These are phyloP conservation scores for Athelia sp. DNA, from an alignment of 1,284 basidiomycete species.

Conservation along the genomic window DNA sequence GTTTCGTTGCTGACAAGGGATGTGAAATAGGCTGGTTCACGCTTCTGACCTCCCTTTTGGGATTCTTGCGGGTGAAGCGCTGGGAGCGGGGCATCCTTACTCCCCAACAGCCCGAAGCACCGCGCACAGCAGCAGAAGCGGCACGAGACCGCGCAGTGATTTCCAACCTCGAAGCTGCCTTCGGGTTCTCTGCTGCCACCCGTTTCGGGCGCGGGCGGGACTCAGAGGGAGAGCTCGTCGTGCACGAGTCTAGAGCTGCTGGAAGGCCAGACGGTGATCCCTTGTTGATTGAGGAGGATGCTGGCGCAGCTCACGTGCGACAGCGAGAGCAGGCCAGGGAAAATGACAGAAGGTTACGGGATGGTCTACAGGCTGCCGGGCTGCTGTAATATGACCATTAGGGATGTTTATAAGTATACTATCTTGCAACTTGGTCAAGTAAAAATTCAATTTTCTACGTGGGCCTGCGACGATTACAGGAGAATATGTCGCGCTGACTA, in stretches of 20 bases:
- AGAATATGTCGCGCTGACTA: not conserved
- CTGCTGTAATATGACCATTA: constrained; percentile 38
- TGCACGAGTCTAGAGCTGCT: constrained; percentile 7
- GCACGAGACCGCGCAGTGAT: constrained; percentile 19
- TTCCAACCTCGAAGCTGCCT: constrained; percentile 39
- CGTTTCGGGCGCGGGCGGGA: constrained; percentile 34
- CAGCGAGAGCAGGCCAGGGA: constrained; percentile 42
- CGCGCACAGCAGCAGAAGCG: constrained; percentile 18
- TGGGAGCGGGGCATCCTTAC: constrained; percentile 75
- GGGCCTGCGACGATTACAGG: not conserved
- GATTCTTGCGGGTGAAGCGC: constrained; percentile 90
- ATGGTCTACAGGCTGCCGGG: constrained; percentile 61
- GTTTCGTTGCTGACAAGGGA: too few species aligned
- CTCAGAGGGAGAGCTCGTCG: constrained; percentile 16
- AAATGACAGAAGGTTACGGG: constrained; percentile 52
- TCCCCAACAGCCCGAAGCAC: constrained; percentile 35
- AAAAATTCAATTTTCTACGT: not conserved
- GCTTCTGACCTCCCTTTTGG: constrained; percentile 80
- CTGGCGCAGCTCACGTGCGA: constrained; percentile 39
- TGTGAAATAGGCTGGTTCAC: constrained; percentile 76
- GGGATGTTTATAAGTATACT: not conserved
- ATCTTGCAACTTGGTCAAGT: not conserved
- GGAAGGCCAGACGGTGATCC: constrained; percentile 19
- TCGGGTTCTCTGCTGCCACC: constrained; percentile 40
- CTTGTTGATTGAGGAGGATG: constrained; percentile 39